These are phyloP conservation scores for Leccinum longicurvipes DNA, from an alignment of 768 basidiomycete genomes.

Conservation along the genomic window DNA sequence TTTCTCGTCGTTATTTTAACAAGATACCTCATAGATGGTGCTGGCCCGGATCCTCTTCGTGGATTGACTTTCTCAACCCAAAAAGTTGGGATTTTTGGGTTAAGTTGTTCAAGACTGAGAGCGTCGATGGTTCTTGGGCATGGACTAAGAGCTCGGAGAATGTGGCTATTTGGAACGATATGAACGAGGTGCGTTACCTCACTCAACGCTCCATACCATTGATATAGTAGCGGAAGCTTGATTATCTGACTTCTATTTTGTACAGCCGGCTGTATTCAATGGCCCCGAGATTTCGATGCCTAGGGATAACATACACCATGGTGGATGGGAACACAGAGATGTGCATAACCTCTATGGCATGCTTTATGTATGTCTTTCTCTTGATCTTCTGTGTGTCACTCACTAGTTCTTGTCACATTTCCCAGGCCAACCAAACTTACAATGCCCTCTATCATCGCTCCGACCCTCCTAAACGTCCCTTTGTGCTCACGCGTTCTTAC, in stretches of 20 bases:
- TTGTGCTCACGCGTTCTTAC: slow-evolving; percentile 94
- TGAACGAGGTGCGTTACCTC: slow-evolving; percentile 79
- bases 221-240: not conserved
- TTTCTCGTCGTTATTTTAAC: not conserved
- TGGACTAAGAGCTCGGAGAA: slow-evolving; percentile 80
- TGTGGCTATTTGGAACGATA: slow-evolving; percentile 98
- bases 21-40: slow-evolving; percentile 58
- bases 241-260: slow-evolving; percentile 1
- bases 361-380: slow-evolving; percentile 62
- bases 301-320: slow-evolving; percentile 76
- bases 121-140: slow-evolving; percentile 55
- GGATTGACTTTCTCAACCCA: slow-evolving; percentile 98
- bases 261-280: slow-evolving; percentile 95
- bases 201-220: not conserved
- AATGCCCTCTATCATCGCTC: slow-evolving; percentile 78
- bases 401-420: not conserved
- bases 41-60: slow-evolving; percentile 94
- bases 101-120: slow-evolving; percentile 67
- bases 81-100: slow-evolving; percentile 89
- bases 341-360: slow-evolving; percentile 98
- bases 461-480: slow-evolving; percentile 76
- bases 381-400: not conserved
- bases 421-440: slow-evolving; percentile 77
- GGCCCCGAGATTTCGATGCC: slow-evolving; percentile 92
- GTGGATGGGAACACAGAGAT: slow-evolving; percentile 98